Percentiles rank a stretch among this genome's conserved stretches.
Conservation (phyloP, 805 yeast genomes). For the Komagataella phaffii region DNA sequence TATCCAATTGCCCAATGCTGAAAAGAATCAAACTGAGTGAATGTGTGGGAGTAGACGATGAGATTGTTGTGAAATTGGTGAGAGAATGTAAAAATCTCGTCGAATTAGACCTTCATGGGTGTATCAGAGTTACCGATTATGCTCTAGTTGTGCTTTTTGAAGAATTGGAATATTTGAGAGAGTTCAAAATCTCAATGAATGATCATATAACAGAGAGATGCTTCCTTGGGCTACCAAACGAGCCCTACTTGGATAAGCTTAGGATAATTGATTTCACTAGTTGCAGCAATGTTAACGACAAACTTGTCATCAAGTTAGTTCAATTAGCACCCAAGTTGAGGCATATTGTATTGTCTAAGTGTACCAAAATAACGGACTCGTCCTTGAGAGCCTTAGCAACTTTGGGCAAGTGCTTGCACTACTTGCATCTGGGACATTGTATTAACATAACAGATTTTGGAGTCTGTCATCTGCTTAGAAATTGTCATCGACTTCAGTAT, state of each 20-base stretch:
- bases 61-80: constrained; percentile 43
- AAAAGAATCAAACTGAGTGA: constrained; percentile 76
- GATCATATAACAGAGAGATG: constrained; percentile 55
- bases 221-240: constrained; percentile 38
- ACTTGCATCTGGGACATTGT: constrained; percentile 91
- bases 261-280: constrained; percentile 79
- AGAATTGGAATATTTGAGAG: constrained; percentile 62
- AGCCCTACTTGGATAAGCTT: constrained; percentile 42
- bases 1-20: constrained; percentile 54
- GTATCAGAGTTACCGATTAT: constrained; percentile 60
- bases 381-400: constrained; percentile 58
- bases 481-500: constrained; percentile 78
- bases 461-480: constrained; percentile 56
- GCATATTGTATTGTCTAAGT: constrained; percentile 81
- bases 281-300: constrained; percentile 72
- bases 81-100: constrained; percentile 68
- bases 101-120: constrained; percentile 80
- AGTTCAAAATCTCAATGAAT: constrained; percentile 70
- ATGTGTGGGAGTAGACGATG: constrained; percentile 53
- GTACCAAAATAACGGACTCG: constrained; percentile 74
- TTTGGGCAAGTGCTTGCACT: constrained; percentile 71
- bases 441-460: constrained; percentile 82
- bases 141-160: constrained; percentile 43
- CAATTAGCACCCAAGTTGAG: constrained; percentile 72
- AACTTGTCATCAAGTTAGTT: constrained; percentile 59